Evolutionary conservation across 2,329 filamentous ascomycete species (phyloP).

Genomic region (Whalleya microplaca): DNA sequence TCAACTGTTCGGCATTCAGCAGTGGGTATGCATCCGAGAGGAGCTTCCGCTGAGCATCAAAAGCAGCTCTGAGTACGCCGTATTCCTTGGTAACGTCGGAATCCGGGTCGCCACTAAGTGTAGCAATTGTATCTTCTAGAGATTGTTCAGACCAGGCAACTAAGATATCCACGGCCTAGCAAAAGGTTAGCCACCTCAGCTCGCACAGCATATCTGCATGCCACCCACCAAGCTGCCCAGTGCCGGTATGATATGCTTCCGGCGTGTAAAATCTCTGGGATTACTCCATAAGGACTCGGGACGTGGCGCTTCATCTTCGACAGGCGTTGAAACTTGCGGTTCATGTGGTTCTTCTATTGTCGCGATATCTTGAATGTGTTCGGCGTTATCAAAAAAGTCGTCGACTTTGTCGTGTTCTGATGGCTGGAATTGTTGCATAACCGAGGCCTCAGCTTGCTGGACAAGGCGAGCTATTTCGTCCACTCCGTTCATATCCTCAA

Average conservation of each 20-base stretch:
- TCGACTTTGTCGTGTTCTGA: conserved; percentile 25
- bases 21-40: conserved; percentile 31
- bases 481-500: conserved; percentile 22
- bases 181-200: conserved; percentile 22
- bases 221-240: conserved; percentile 36
- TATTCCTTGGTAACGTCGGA: conserved; percentile 38
- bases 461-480: conserved; percentile 36
- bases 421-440: conserved; percentile 33
- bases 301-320: conserved; percentile 26
- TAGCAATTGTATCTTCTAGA: conserved; percentile 39
- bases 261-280: conserved; percentile 37
- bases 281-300: conserved; percentile 39
- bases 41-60: conserved; percentile 34
- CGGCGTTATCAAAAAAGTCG: conserved; percentile 16
- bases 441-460: conserved; percentile 35
- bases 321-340: conserved; percentile 16
- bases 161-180: conserved; percentile 39
- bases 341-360: conserved; percentile 21
- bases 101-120: conserved; percentile 33
- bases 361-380: conserved; percentile 7
- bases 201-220: background rate
- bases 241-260: conserved; percentile 39
- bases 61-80: conserved; percentile 30
- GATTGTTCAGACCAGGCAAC: conserved; percentile 39
- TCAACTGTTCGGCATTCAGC: conserved; percentile 31